phyloP scores from a whole-genome alignment of 768 basidiomycete species.

The Pulveroboletus sp. region DNA sequence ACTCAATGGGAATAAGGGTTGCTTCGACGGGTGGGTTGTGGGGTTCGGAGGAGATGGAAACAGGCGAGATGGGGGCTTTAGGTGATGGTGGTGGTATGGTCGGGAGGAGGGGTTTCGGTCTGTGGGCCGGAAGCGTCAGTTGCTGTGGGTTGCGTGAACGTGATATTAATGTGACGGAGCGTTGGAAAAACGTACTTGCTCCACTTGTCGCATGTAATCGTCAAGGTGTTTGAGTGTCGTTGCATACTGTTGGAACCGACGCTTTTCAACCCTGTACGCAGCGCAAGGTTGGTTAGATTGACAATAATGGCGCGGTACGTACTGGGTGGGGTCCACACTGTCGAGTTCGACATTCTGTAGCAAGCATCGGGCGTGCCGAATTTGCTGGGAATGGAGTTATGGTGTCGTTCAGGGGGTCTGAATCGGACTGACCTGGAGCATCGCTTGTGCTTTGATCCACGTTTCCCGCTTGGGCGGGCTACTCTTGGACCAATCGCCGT shows the following conservation, averaged over 20 bases:
- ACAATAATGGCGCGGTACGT: conserved; percentile 19
- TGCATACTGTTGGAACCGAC: conserved; percentile 45
- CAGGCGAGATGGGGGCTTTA: conserved; percentile 7
- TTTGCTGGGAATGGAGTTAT: conserved; percentile 28
- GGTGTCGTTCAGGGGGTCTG: not conserved
- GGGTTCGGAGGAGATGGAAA: not conserved
- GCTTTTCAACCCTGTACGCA: conserved; percentile 37
- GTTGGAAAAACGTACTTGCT: conserved; percentile 40
- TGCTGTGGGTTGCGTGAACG: too few relatives aligned
- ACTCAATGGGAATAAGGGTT: conserved; percentile 24
- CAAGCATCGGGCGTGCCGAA: conserved; percentile 57
- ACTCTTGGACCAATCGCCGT: conserved; percentile 34
- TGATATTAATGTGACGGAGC: not conserved
- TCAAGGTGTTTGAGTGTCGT: conserved; percentile 57
- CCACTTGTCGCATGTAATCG: conserved; percentile 45
- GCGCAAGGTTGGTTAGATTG: not conserved
- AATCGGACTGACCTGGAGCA: conserved; percentile 48
- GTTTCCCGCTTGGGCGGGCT: conserved; percentile 25
- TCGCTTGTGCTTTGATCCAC: conserved; percentile 56
- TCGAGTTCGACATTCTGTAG: conserved; percentile 57
- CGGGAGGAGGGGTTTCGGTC: conserved; percentile 51
- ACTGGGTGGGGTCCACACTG: conserved; percentile 44
- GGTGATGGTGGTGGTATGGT: conserved; percentile 44
- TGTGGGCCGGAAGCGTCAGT: conserved; percentile 37
- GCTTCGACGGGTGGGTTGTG: conserved; percentile 16